These are phyloP conservation scores for Crithidia bombi DNA, from an alignment of 208 protist genomes.

Conservation along the genomic window DNA sequence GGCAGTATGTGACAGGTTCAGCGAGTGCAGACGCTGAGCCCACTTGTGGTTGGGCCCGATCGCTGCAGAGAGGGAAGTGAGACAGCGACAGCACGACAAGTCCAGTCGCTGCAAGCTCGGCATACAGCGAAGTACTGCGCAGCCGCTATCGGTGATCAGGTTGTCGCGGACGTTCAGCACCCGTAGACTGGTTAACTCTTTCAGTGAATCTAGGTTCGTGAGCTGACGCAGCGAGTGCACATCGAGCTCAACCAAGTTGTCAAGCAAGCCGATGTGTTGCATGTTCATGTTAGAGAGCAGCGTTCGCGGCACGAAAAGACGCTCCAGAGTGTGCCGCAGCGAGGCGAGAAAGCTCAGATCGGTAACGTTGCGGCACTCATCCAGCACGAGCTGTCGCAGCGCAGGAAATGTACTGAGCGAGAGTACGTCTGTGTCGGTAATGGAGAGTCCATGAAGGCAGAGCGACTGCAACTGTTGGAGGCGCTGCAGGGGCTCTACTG, in stretches of 20 bases:
- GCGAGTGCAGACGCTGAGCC: slow-evolving; percentile 30
- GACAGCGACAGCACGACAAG: slow-evolving; percentile 32
- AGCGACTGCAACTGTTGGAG: slow-evolving; percentile 53
- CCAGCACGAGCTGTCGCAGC: slow-evolving; percentile 60
- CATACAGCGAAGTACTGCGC: slow-evolving; percentile 22
- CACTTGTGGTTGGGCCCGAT: slow-evolving; percentile 12
- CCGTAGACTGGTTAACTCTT: slow-evolving; percentile 42
- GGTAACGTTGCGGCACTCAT: slow-evolving; percentile 73
- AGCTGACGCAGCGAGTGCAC: slow-evolving; percentile 60
- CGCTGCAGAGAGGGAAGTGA: slow-evolving; percentile 27
- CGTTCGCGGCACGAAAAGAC: slow-evolving; percentile 53
- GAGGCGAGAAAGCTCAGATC: slow-evolving; percentile 53
- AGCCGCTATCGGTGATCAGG: slow-evolving; percentile 40
- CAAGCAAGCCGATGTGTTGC: slow-evolving; percentile 42
- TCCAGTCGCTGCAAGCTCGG: slow-evolving; percentile 28
- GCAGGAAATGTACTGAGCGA: slow-evolving; percentile 41
- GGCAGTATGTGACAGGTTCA: slow-evolving; percentile 58
- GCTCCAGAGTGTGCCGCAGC: slow-evolving; percentile 37
- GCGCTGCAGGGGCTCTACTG: slow-evolving; percentile 53
- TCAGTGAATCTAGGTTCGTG: slow-evolving; percentile 45
- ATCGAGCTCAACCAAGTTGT: slow-evolving; percentile 59
- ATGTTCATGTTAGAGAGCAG: slow-evolving; percentile 61
- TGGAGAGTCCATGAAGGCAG: slow-evolving; percentile 48
- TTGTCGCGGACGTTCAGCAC: slow-evolving; percentile 66
- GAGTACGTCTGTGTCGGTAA: slow-evolving; percentile 59